A percentile compares a stretch with the other conserved stretches of the same genome.
These are phyloP conservation scores for Cyberlindnera sargentensis DNA, from an alignment of 805 yeast genomes.

Conservation along the genomic window DNA sequence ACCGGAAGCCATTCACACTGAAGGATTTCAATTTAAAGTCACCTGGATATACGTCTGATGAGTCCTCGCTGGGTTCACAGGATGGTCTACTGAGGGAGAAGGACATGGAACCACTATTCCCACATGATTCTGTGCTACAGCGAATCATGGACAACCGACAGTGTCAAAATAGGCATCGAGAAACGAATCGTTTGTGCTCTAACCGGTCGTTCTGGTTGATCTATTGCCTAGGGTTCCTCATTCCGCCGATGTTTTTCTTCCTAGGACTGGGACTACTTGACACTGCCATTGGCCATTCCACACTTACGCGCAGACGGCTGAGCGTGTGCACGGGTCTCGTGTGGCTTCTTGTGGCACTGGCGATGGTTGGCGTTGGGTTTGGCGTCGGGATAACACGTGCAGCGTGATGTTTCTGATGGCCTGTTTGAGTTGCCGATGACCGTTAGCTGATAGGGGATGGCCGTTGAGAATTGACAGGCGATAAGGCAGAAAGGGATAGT, in stretches of 20 bases:
- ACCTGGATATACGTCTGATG: not conserved
- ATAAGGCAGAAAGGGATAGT: too few relatives aligned
- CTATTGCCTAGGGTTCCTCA: constrained; percentile 15
- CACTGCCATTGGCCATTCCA: constrained; percentile 7
- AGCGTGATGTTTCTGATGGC: too few relatives aligned
- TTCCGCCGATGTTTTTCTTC: constrained; percentile 25
- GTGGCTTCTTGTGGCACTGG: constrained; percentile 21
- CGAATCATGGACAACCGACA: constrained; percentile 14
- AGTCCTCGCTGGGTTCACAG: not conserved
- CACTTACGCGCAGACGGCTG: constrained; percentile 8
- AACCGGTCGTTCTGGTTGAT: not conserved
- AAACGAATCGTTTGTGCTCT: too few relatives aligned
- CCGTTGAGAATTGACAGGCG: too few relatives aligned
- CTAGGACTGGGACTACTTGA: constrained; percentile 22
- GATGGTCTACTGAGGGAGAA: not conserved
- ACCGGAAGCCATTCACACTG: not conserved
- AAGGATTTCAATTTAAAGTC: not conserved
- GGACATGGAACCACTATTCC: not conserved
- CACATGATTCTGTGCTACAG: constrained; percentile 9
- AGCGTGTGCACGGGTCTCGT: constrained; percentile 18
- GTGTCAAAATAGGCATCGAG: not conserved
- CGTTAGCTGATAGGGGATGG: too few relatives aligned
- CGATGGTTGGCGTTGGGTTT: constrained; percentile 39
- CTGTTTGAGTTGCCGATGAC: too few relatives aligned
- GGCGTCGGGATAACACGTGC: constrained; percentile 32